Conservation (phyloP, 78 protist species). For the Protostelium mycophagum region DNA sequence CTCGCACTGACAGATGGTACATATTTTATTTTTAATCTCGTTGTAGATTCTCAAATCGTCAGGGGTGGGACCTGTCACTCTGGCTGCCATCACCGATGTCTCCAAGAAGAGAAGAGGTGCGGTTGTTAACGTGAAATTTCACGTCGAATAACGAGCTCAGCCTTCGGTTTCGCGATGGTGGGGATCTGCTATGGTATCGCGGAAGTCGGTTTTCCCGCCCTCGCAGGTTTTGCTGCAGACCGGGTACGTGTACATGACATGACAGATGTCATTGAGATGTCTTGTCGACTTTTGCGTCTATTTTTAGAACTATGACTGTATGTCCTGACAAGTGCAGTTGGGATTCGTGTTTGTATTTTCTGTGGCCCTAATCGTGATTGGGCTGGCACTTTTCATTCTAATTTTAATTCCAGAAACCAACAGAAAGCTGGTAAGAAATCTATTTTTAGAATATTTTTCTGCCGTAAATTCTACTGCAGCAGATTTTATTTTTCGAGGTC, state of each 20-base stretch:
- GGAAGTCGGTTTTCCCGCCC: neutral
- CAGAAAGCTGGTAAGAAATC: neutral
- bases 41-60: neutral
- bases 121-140: no score
- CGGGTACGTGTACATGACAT: no score
- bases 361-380: neutral
- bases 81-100: neutral
- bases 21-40: neutral
- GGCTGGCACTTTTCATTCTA: neutral
- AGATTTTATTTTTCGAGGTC: no score
- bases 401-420: neutral
- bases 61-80: neutral
- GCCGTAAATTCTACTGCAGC: no score
- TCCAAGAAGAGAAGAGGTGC: neutral
- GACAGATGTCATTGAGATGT: no score
- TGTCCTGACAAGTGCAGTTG: neutral
- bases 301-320: no score
- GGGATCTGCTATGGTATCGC: neutral
- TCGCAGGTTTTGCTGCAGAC: neutral
- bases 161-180: neutral
- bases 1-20: neutral
- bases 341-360: neutral
- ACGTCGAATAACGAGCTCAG: neutral
- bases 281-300: no score
- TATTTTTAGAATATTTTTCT: no score